Base-by-base conservation (phyloP, 2,329 filamentous ascomycete genomes). In the Xylaria sp. region DNA sequence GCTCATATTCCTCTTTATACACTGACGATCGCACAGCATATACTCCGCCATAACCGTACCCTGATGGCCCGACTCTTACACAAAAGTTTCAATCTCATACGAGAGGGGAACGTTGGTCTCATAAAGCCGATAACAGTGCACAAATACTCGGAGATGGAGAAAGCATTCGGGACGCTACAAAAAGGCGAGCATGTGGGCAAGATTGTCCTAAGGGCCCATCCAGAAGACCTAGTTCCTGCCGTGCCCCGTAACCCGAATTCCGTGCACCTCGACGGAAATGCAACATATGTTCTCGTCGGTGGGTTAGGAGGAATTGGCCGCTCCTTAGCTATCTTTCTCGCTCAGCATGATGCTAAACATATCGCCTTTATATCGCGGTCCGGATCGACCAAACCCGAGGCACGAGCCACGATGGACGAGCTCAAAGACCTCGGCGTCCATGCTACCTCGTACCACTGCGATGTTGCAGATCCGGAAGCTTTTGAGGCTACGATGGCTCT, bases 151-250 rank as follows among this genome's bases (percentile, higher is more conserved):
- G 60, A 78, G 1, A 73, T 80, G 8, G 72, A 75, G 24, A 71
- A 80, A 1, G 79, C 81, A 0, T 80, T 84, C 68, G 72, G 78
- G 1, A 76, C 78, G 7, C 80, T 84, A 75, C 79, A 81, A 61
- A 71, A 70, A 12, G 78, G 80, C 0, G 73, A 76, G 1, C 81
- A 82, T 58, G 76, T 80, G 1, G 82, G 81, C 0, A 84, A 82
- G 50, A 76, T 82, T 14, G 73, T 81, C 9, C 54, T 74, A 8
- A 69, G 51, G 27, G 64, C 62, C 0, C 56, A 59, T 21, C 56
- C 42, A 12, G 56, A 59, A 14, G 59, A 51, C 48, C 47, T 50
- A n/a, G 63, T 60, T 39, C 55, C 47, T 5, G 32, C 36, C 7
- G 30, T 55, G 17, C 24, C 61, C 42, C 51, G 30, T 19, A 56